phyloP scores from a whole-genome alignment of 768 basidiomycete genomes.

The Boletus insuetus region DNA sequence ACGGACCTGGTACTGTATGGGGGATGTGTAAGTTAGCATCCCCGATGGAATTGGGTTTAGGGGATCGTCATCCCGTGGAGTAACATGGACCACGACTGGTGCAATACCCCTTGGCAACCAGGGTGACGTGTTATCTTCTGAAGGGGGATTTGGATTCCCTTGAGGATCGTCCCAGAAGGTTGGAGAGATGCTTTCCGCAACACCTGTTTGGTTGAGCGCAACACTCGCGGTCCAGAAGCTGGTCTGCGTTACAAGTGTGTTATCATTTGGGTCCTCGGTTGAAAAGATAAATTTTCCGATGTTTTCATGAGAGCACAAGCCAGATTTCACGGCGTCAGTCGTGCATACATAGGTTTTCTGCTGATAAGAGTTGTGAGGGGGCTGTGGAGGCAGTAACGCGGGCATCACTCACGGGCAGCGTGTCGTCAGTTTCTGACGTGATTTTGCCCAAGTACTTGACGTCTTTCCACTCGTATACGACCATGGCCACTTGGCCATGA shows the following conservation, averaged over 20 bases:
- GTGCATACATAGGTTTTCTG: constrained; percentile 97
- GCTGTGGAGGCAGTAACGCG: constrained; percentile 9
- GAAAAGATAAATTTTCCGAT: constrained; percentile 91
- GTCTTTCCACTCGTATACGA: constrained; percentile 96
- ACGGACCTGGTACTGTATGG: constrained; percentile 79
- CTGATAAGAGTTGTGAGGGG: constrained; percentile 28
- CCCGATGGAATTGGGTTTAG: constrained; percentile 51
- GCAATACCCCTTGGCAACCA: constrained; percentile 38
- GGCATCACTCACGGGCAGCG: constrained; percentile 58
- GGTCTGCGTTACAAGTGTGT: constrained; percentile 62
- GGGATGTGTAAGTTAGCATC: constrained; percentile 55
- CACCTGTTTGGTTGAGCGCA: constrained; percentile 44
- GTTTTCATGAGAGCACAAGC: constrained; percentile 64
- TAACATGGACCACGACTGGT: constrained; percentile 6
- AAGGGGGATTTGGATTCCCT: constrained; percentile 55
- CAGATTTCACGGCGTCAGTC: constrained; percentile 65
- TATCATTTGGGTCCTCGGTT: constrained; percentile 48
- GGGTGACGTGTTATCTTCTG: constrained; percentile 46
- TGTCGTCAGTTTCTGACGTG: constrained; percentile 51
- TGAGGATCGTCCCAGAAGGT: constrained; percentile 59
- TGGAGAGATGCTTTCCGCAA: constrained; percentile 15
- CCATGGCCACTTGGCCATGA: constrained; percentile 87
- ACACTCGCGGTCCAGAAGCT: constrained; percentile 88
- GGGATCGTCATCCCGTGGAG: constrained; percentile 23
- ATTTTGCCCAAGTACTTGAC: constrained; percentile 76